phyloP scores from a whole-genome alignment of 129 eudicot species.

The Deinandra increscens region DNA sequence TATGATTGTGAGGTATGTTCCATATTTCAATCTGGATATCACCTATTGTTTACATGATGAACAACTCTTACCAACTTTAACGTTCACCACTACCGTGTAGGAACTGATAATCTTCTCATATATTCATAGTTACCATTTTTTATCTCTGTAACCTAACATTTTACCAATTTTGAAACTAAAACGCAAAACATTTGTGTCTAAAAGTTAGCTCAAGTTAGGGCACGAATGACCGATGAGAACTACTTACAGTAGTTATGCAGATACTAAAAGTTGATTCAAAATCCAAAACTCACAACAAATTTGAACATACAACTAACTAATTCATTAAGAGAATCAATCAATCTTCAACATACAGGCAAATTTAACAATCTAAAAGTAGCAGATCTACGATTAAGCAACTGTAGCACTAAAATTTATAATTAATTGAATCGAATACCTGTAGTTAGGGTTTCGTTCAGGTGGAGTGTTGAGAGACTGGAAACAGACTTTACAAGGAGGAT shows the following conservation, averaged over 20 bases:
- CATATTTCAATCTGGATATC: not conserved
- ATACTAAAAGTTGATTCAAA: slow-evolving; percentile 2
- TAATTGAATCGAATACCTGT: slow-evolving; percentile 43
- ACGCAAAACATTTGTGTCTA: too few species aligned
- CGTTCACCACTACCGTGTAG: not conserved
- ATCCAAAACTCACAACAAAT: not conserved
- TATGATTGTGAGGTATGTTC: not conserved
- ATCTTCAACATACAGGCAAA: not conserved
- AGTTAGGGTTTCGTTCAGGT: slow-evolving; percentile 77
- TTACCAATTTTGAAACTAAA: not conserved
- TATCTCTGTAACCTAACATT: not conserved
- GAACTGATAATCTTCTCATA: not conserved
- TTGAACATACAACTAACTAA: slow-evolving; percentile 10
- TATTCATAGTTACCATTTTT: not conserved
- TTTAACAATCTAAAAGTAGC: slow-evolving; percentile 6
- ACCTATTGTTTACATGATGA: not conserved
- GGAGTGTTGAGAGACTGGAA: slow-evolving; percentile 57
- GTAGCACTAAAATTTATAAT: not conserved
- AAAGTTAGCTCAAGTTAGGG: not conserved
- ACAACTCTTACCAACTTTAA: not conserved
- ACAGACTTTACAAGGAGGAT: slow-evolving; percentile 88
- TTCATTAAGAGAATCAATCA: not conserved
- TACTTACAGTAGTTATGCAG: not conserved
- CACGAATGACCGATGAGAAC: not conserved
- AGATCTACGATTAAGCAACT: slow-evolving; percentile 1